Conservation (phyloP, 768 basidiomycete species). For the Amanita pallidorosea region DNA sequence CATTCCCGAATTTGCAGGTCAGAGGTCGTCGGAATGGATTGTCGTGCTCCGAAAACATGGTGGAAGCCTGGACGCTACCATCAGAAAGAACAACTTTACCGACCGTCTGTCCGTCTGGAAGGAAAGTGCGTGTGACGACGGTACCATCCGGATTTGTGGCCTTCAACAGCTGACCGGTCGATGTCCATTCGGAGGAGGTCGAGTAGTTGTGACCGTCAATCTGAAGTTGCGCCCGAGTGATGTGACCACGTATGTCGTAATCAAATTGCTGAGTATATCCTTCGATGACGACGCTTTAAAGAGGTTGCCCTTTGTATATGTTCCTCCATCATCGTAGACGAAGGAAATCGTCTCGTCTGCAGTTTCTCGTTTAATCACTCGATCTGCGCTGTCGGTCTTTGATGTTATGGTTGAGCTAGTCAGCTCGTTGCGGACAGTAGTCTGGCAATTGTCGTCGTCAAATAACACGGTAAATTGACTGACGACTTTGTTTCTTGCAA, state of each 20-base stretch:
- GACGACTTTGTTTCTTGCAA: background rate
- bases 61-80: background rate
- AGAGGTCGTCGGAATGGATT: too few relatives aligned
- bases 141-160: background rate
- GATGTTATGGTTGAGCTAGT: background rate
- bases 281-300: background rate
- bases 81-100: too few relatives aligned
- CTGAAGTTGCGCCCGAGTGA: too few relatives aligned
- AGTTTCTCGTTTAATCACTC: background rate
- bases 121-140: background rate
- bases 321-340: background rate
- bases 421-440: background rate
- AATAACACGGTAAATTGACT: background rate
- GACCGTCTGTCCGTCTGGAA: too few relatives aligned
- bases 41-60: too few relatives aligned
- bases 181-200: too few relatives aligned
- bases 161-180: background rate
- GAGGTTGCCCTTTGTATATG: background rate
- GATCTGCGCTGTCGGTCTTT: background rate
- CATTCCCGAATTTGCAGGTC: too few relatives aligned
- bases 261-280: too few relatives aligned
- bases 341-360: background rate
- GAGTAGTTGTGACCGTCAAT: too few relatives aligned
- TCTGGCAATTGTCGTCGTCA: background rate
- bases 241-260: too few relatives aligned